Base-by-base conservation (phyloP, 306 rosid species). In the Pterocarpus santalinus region DNA sequence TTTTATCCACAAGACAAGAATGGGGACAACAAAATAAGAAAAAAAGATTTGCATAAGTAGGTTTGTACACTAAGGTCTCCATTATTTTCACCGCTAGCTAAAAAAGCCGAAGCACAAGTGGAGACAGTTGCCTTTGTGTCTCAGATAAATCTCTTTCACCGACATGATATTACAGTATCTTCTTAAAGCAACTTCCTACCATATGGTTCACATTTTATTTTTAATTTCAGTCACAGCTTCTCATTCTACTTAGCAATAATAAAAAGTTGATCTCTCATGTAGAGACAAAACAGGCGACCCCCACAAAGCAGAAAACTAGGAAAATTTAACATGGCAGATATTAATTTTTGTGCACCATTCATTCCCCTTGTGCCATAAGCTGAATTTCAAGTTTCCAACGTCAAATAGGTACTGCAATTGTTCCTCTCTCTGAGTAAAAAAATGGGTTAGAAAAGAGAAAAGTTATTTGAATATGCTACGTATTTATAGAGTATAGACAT, bases 231-330 rank as follows among this genome's bases (percentile, higher is more conserved):
- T 57, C 78, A 5, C 28, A 38, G 14, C 58, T 52, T 63, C 22
- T 10, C 58, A 72, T 38, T 39, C 30, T 55, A 17, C 65, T 11
- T 39, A 3, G 3, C 49, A 47, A 72, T 41, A 58, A 76, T 38
- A 61, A 41, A 13, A 70, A 63, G 51, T 15, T 71, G 53, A 60
- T 36, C 52, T 3, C 41, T 64, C 82, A 44, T 38, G 56, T 70
- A 34, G 51, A 67, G 73, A 83, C 86, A 83, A 78, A 71, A 64
- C 43, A 77, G 2, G 75, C 39, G 65, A 64, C 78, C 44, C 68
- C 49, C 73, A 47, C 33, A 28, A 76, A 69, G 41, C 86, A 77
- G 66, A 53, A 39, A 60, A 58, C 58, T 41, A 2, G 58, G 68
- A 71, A 76, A 76, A 49, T 49, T 30, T n/a, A 58, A 14, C 55